phyloP scores from a whole-genome alignment of 768 basidiomycete species.

The Russula griseocarnosa region DNA sequence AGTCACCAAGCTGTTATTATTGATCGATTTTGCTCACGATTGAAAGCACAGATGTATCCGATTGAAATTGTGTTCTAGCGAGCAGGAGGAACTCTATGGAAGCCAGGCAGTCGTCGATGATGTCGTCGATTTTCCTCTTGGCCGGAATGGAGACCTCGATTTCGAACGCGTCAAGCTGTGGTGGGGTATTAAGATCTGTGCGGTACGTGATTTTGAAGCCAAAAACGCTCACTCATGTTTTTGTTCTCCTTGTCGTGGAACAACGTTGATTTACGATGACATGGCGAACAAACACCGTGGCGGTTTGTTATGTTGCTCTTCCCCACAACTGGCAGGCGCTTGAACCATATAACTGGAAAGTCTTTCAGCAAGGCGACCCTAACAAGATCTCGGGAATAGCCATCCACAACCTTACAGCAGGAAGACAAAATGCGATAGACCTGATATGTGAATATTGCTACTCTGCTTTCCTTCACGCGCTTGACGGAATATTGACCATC shows the following conservation, averaged over 20 bases:
- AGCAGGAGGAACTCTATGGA: background rate
- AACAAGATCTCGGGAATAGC: conserved; percentile 19
- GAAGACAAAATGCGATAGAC: conserved; percentile 8
- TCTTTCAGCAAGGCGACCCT: conserved; percentile 11
- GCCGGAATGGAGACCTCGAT: conserved; percentile 21
- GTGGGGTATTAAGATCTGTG: conserved; percentile 21
- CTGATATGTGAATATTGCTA: conserved; percentile 6
- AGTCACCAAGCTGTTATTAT: too few species aligned
- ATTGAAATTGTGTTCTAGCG: conserved; percentile 19
- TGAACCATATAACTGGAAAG: conserved; percentile 22
- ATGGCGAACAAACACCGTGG: background rate
- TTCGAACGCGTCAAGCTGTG: conserved; percentile 21
- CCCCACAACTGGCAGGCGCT: conserved; percentile 7
- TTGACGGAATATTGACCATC: background rate
- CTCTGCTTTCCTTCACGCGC: background rate
- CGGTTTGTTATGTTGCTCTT: background rate
- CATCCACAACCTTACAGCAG: conserved; percentile 20
- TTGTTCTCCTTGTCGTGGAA: background rate
- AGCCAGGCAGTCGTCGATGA: conserved; percentile 14
- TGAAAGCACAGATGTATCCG: conserved; percentile 23
- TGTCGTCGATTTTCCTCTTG: conserved; percentile 25
- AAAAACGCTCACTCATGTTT: background rate
- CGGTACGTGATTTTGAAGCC: conserved; percentile 10
- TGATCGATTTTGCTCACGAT: background rate
- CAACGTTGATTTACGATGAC: background rate